Conservation (phyloP, 164 flowering plant genomes). For the Echeveria elegans region DNA sequence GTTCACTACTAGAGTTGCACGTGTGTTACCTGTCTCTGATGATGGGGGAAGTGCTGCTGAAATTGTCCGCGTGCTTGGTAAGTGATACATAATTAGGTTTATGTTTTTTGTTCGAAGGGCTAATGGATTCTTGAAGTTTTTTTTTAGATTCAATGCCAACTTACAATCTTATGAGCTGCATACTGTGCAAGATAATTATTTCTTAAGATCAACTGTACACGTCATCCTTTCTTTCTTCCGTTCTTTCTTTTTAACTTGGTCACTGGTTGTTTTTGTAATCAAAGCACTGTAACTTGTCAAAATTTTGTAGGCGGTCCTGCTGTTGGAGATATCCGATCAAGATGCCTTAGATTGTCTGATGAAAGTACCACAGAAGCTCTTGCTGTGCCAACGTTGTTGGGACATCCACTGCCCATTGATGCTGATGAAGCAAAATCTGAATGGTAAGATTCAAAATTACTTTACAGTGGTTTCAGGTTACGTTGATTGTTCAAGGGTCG, state of each 20-base stretch:
- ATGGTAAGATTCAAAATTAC: conserved; percentile 39
- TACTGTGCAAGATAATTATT: no score
- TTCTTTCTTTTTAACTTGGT: not conserved
- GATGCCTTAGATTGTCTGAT: conserved; percentile 90
- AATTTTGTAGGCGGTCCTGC: conserved; percentile 81
- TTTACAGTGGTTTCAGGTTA: not conserved
- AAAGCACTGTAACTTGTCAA: not conserved
- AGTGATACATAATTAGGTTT: conserved; percentile 1
- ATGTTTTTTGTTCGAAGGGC: not conserved
- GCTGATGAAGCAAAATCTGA: conserved; percentile 62
- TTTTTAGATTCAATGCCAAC: not conserved
- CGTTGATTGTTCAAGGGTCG: not conserved
- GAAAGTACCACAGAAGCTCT: conserved; percentile 84
- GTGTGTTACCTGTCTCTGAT: conserved; percentile 98
- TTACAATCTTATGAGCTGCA: no score
- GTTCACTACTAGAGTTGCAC: conserved; percentile 78
- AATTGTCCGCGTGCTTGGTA: conserved; percentile 97
- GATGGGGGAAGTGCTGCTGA: conserved; percentile 99
- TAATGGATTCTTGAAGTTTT: not conserved
- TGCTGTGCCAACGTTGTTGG: conserved; percentile 84
- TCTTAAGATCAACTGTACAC: no score
- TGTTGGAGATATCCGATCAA: conserved; percentile 95
- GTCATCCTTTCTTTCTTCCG: no score
- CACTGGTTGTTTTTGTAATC: not conserved
- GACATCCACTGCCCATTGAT: conserved; percentile 76